Base-by-base conservation (phyloP, 495 filamentous ascomycete species). In the Podospora pseudopauciseta region DNA sequence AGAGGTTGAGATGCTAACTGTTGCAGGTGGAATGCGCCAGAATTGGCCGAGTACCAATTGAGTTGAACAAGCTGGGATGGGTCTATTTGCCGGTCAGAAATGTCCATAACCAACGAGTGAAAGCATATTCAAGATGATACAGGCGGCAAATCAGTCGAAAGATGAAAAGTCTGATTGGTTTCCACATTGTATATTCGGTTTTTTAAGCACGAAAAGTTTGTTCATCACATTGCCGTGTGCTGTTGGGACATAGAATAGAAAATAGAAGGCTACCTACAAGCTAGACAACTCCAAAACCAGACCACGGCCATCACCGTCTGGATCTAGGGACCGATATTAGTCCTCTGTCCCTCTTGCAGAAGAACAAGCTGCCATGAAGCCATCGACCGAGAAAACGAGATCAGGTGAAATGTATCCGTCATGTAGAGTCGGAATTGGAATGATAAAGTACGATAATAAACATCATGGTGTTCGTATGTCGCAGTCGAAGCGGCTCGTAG, bases 161-260 rank as follows among this genome's bases (percentile, higher is more conserved):
- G 92, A 94, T 95, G 92, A 96, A 96, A 96, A 95, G 90, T 81
- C 87, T 90, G 87, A 86, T 84, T 83, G 79, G 81, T 84, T 87
- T 91, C 88, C 88, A 93, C 88, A 84, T 86, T 81, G 75, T 77
- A 81, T 76, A 68, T 90, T 96, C 91, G 88, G 92, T 80, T 84
- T 93, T 94, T 49, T 49, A 49, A 94, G 91, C 91, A 94, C 93
- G 91, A 90, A 93, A 84, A 84, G 78, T 81, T 83, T 67, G 57
- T 67, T 72, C 77, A 77, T 78, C 78, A 77, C 44, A 71, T 57
- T 19, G 55, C 55, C 55, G 13, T 58, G 55, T 58, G 34, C 39
- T 71, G 70, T 66, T 56, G 61, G 19, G 69, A 30, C 18, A 34
- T 66, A 49, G 18, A 70, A 53, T 60, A 64, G 30, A 70, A 58